Evolutionary conservation across 2,329 filamentous ascomycete genomes (phyloP).

Genomic region (Corinectria fuckeliana): DNA sequence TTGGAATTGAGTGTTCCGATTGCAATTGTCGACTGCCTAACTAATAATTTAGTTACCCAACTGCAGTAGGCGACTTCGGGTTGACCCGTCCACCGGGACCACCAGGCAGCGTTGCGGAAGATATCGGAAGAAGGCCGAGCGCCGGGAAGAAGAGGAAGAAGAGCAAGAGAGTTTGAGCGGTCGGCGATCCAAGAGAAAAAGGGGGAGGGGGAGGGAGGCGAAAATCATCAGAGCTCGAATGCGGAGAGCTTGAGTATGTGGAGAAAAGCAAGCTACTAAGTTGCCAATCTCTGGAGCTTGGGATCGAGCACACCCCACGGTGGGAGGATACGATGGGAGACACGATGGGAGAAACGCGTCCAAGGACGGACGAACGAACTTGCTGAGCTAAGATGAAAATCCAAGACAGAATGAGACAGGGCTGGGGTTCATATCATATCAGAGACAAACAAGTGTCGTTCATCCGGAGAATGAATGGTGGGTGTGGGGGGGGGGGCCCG

Average conservation of each 20-base stretch:
- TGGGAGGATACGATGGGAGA: neutral
- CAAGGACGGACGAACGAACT: no score
- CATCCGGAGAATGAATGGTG: neutral
- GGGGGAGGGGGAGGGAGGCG: no score
- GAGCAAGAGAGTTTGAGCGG: slow-evolving; percentile 12
- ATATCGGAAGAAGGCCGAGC: slow-evolving; percentile 21
- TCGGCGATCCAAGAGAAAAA: slow-evolving; percentile 7
- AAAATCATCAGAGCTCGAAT: neutral
- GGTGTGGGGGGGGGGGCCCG: no score
- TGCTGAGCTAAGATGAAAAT: no score
- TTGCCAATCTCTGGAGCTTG: neutral
- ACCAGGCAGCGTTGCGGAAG: neutral
- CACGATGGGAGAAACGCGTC: no score
- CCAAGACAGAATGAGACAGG: neutral
- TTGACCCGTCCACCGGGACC: slow-evolving; percentile 1
- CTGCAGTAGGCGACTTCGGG: slow-evolving; percentile 2
- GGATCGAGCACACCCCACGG: neutral
- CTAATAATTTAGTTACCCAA: neutral
- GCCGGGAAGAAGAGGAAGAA: neutral
- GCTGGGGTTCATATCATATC: neutral
- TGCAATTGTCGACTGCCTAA: neutral
- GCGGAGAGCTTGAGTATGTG: neutral
- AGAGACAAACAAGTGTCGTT: neutral
- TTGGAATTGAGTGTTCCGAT: neutral
- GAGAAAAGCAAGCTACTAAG: no score